Base-by-base conservation (phyloP, 1,139 yeast genomes). In the Debaryomyces sp. region DNA sequence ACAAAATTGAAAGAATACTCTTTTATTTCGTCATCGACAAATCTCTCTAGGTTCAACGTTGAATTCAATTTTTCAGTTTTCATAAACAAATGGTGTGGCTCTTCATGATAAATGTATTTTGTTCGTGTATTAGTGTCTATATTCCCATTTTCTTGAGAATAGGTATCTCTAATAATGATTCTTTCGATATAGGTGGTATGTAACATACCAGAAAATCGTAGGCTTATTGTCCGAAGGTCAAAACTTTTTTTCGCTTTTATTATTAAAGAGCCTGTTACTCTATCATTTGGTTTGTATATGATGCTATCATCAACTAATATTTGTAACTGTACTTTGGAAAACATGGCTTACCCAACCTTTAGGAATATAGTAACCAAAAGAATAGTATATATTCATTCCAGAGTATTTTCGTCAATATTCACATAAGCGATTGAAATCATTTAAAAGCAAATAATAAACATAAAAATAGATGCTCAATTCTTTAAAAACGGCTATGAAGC, bases 231-330 rank as follows among this genome's bases (percentile, higher is more conserved):
- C n/a, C 40, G 33, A n/a, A 42, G 17, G 12, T 22, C 34, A 21
- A 42, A 42, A n/a, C 26, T 26, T n/a, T 42, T 42, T 13, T 17
- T 34, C 5, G 45, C 45, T 17, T 35, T 34, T n/a, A 42, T 9
- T 10, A 22, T 22, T 21, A 42, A 12, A 33, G 17, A 6, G 4
- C 45, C 45, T 15, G 18, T 26, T 13, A 42, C 45, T 12, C 9
- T n/a, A 21, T 42, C 45, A 26, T 42, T 42, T 6, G 45, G 39
- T 18, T 29, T 23, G 36, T 42, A 42, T 24, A 42, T 42, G 9
- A 23, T 34, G n/a, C 23, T 37, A 12, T 38, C 40, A 17, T 42
- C 45, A 9, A 42, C 17, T n/a, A 34, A 5, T 21, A 42, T 42
- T 17, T 42, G 15, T 12, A 42, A 4, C 3, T 42, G 26, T 13